phyloP scores from a whole-genome alignment of 306 rosid genomes.

The Ormosia semicastrata region DNA sequence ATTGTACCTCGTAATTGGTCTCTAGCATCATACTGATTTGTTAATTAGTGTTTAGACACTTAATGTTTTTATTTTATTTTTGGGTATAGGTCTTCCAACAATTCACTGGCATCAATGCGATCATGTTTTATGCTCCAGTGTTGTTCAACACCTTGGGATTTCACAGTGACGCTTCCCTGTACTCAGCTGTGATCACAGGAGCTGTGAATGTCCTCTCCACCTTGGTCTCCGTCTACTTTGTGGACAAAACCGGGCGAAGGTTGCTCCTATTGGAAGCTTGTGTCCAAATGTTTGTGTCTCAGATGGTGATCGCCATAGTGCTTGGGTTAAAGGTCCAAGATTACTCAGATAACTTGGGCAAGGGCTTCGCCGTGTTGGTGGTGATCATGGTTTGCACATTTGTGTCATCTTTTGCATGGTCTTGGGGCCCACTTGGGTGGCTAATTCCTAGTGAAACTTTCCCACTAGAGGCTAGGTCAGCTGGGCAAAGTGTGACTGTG shows the following conservation, averaged over 20 bases:
- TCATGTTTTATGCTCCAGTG: slow-evolving; percentile 78
- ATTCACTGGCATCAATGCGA: slow-evolving; percentile 63
- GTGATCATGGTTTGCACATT: slow-evolving; percentile 62
- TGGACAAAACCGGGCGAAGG: slow-evolving; percentile 56
- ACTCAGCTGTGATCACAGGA: slow-evolving; percentile 68
- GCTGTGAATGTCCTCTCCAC: slow-evolving; percentile 59
- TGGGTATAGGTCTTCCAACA: slow-evolving; percentile 61
- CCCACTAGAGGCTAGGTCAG: slow-evolving; percentile 60
- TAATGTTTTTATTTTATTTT: too few species aligned
- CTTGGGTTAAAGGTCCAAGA: slow-evolving; percentile 52
- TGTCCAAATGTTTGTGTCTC: slow-evolving; percentile 66
- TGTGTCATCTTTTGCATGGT: slow-evolving; percentile 69
- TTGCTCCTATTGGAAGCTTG: slow-evolving; percentile 57
- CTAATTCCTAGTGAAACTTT: slow-evolving; percentile 69
- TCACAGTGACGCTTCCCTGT: slow-evolving; percentile 44
- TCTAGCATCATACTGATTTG: too few species aligned
- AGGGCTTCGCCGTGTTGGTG: slow-evolving; percentile 44
- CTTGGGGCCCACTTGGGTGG: slow-evolving; percentile 82
- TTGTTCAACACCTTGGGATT: slow-evolving; percentile 58
- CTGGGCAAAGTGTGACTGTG: slow-evolving; percentile 61
- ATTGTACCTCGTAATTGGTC: too few species aligned
- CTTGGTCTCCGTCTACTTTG: slow-evolving; percentile 47
- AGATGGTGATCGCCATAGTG: slow-evolving; percentile 42
- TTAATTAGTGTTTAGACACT: too few species aligned
- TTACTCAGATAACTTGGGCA: slow-evolving; percentile 11